phyloP scores from a whole-genome alignment of 768 basidiomycete species.

The Suillus paluster region DNA sequence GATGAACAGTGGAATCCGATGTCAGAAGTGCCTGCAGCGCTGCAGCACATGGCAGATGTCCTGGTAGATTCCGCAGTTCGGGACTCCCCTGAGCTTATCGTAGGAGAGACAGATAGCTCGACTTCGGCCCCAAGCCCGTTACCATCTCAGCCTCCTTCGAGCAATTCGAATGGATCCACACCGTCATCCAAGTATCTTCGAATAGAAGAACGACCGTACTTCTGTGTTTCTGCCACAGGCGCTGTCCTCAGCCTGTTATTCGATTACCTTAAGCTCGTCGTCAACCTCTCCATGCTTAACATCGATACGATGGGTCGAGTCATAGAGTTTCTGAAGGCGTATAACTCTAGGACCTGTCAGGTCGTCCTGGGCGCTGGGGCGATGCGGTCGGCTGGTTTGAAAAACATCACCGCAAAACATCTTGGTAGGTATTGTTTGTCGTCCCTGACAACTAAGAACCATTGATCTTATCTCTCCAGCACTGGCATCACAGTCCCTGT shows the following conservation, averaged over 20 bases:
- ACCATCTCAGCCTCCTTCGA: slow-evolving; percentile 26
- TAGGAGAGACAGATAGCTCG: slow-evolving; percentile 29
- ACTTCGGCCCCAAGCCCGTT: slow-evolving; percentile 8
- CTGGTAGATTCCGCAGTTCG: slow-evolving; percentile 82
- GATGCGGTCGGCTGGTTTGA: slow-evolving; percentile 97
- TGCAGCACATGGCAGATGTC: slow-evolving; percentile 75
- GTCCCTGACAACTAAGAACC: slow-evolving; percentile 13
- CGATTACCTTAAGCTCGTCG: slow-evolving; percentile 87
- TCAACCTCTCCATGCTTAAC: slow-evolving; percentile 87
- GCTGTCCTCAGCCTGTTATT: slow-evolving; percentile 71
- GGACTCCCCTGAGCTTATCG: slow-evolving; percentile 73
- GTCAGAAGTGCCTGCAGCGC: slow-evolving; percentile 60
- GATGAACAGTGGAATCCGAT: slow-evolving; percentile 93
- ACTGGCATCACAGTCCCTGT: slow-evolving; percentile 93
- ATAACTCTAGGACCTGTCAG: slow-evolving; percentile 97
- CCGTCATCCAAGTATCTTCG: slow-evolving; percentile 60
- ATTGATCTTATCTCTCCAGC: slow-evolving; percentile 50
- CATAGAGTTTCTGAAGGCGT: slow-evolving; percentile 96
- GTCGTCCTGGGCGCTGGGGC: slow-evolving; percentile 98
- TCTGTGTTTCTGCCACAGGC: slow-evolving; percentile 83
- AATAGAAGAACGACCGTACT: slow-evolving; percentile 87
- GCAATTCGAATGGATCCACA: slow-evolving; percentile 25
- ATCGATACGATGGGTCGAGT: slow-evolving; percentile 95
- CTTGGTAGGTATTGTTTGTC: slow-evolving; percentile 59
- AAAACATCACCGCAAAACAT: slow-evolving; percentile 98